Evolutionary conservation across 345 rosid species (phyloP).

Genomic region (Anastatica hierochuntica): DNA sequence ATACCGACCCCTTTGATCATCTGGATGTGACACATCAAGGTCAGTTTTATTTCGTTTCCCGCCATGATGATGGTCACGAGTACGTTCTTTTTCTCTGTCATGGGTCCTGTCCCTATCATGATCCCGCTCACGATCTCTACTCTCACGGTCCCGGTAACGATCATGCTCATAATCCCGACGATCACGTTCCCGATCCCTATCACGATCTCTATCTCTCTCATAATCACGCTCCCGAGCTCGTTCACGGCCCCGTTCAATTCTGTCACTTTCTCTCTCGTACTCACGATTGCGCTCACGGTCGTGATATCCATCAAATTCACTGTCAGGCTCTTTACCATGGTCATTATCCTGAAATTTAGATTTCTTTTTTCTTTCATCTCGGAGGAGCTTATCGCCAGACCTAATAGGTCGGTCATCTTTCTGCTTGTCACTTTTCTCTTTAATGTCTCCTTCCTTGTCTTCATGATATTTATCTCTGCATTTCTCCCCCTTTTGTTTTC

Average conservation of each 20-base stretch:
- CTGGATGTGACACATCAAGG: conserved; percentile 26
- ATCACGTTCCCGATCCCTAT: conserved; percentile 22
- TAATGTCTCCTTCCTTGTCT: conserved; percentile 55
- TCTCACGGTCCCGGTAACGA: conserved; percentile 25
- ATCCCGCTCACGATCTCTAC: conserved; percentile 33
- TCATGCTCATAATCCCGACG: conserved; percentile 29
- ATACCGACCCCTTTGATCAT: conserved; percentile 41
- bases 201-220: conserved; percentile 20
- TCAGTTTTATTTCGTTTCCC: conserved; percentile 33
- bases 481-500: conserved; percentile 56
- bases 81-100: conserved; percentile 34
- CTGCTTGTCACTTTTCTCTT: conserved; percentile 61
- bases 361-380: conserved; percentile 12
- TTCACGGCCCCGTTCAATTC: conserved; percentile 25
- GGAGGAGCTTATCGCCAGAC: neutral
- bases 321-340: conserved; percentile 30
- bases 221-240: conserved; percentile 28
- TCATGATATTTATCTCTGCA: conserved; percentile 46
- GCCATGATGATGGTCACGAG: conserved; percentile 33
- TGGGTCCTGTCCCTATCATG: conserved; percentile 30
- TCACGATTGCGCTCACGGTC: conserved; percentile 20
- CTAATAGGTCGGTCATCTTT: conserved; percentile 50
- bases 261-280: conserved; percentile 20
- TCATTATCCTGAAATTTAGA: conserved; percentile 45
- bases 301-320: conserved; percentile 29